Evolutionary conservation across 768 basidiomycete species (phyloP).

Genomic region (Tubosaeta sp.): DNA sequence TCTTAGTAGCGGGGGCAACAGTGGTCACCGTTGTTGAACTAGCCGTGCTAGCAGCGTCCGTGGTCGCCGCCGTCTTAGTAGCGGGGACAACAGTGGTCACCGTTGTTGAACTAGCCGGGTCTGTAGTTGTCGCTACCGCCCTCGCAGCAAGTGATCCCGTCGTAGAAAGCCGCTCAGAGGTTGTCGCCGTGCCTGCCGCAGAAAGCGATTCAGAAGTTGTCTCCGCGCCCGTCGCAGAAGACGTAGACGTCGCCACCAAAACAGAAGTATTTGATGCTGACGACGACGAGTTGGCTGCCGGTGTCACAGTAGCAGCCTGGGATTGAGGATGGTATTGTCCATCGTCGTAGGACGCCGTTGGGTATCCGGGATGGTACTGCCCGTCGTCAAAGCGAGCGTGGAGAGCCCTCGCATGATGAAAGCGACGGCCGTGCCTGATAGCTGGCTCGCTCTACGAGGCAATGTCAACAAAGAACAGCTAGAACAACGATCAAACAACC

Average conservation of each 20-base stretch:
- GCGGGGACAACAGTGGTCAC: too few relatives aligned
- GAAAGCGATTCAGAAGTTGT: not conserved
- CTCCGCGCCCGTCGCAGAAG: not conserved
- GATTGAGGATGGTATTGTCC: not conserved
- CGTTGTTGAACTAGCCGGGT: not conserved
- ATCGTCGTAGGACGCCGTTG: not conserved
- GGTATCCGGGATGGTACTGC: not conserved
- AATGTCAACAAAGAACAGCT: slow-evolving; percentile 2
- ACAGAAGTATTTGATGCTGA: not conserved
- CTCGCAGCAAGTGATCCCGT: too few relatives aligned
- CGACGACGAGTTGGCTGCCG: not conserved
- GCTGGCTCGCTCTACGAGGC: slow-evolving; percentile 5
- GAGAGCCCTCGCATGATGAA: slow-evolving; percentile 9
- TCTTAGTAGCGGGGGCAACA: not conserved
- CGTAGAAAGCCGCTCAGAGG: too few relatives aligned
- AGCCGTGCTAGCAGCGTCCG: not conserved
- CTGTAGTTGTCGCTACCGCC: not conserved
- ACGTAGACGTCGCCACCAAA: not conserved
- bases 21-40: too few relatives aligned
- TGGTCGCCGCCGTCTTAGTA: not conserved
- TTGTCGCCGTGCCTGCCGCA: too few relatives aligned
- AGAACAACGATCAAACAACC: slow-evolving; percentile 1
- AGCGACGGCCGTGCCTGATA: slow-evolving; percentile 10
- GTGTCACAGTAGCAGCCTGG: not conserved
- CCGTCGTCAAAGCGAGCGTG: slow-evolving; percentile 18